Evolutionary conservation across 129 eudicot genomes (phyloP), one percentile per base, ranked within the genome.

Genomic region (Saussurea involucrata): DNA sequence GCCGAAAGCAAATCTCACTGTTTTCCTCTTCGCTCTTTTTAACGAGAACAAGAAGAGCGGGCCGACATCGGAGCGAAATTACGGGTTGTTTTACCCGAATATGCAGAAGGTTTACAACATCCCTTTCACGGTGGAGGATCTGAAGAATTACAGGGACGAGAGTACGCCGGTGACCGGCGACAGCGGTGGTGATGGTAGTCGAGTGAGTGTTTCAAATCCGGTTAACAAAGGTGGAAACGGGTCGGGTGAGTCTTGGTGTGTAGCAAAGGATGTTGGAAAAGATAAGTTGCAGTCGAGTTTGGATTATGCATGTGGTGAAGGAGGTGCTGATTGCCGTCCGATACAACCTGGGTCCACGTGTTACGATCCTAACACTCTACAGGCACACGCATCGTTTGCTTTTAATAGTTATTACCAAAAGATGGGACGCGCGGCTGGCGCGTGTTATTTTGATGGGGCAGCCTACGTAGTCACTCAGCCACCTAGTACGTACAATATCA

Each of bases 251-350:
- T 80, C 89, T 0, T 95, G 98, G 98, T 95, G 98, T 18, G 97
- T 95, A 24, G 98, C 98, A 6, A 89, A 72, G 68, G 91, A 85
- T 6, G 94, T 67, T 55, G 97, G 88, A 25, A 79, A 83, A 40
- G 88, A 66, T 21, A 87, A 85, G 88, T 86, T 95, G 77, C 98
- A 95, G 86, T 66, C 75, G 55, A 96, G 88, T 78, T 87, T 95
- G 74, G 97, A 95, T 83, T 95, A 78, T 37, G 98, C 98, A 1
- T 95, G 98, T 82, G 97, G 98, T 4, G 92, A 85, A 75, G 98
- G 96, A 12, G 90, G 92, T 73, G 98, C 92, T 31, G 97, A 95
- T 74, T 95, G 98, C 90, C 96, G 87, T 82, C 77, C 81, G 96
- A 95, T 95, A 11, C 98, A 91, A 67, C 94, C 92, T 0, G 97